Evolutionary conservation across 306 rosid genomes (phyloP).

Genomic region (Psophocarpus tetragonolobus): DNA sequence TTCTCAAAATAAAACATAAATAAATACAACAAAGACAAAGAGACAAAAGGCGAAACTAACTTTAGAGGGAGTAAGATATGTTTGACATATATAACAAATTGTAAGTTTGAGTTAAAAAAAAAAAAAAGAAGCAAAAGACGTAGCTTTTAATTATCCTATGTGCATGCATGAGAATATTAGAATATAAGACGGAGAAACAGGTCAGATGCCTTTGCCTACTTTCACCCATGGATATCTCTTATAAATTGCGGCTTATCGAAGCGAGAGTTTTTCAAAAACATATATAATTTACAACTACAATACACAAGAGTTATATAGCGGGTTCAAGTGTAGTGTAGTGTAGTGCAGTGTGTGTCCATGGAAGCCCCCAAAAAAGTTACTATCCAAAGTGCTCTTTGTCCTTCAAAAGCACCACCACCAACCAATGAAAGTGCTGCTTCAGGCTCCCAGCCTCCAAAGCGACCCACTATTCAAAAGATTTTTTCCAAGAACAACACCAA

Average conservation of each 20-base stretch:
- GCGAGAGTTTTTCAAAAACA: not conserved
- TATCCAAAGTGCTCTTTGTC: not conserved
- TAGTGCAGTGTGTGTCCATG: not conserved
- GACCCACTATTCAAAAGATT: not conserved
- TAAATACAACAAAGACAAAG: not conserved
- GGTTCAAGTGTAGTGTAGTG: not conserved
- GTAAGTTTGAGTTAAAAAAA: not conserved
- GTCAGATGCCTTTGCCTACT: not conserved
- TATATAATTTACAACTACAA: not conserved
- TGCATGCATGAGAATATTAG: constrained; percentile 26
- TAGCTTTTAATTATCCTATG: not conserved
- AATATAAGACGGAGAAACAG: not conserved
- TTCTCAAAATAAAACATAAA: not conserved
- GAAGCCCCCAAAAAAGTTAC: not conserved
- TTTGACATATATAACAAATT: not conserved
- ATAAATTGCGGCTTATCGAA: not conserved
- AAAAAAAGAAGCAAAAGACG: not conserved
- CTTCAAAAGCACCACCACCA: not conserved
- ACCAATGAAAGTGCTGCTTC: not conserved
- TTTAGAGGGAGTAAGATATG: not conserved
- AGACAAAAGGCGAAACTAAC: not conserved
- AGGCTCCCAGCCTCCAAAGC: not conserved
- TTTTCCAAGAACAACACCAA: not conserved
- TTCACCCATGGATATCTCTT: not conserved
- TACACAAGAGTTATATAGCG: not conserved